Conservation (phyloP, 345 rosid species). For the Gossypium australe region DNA sequence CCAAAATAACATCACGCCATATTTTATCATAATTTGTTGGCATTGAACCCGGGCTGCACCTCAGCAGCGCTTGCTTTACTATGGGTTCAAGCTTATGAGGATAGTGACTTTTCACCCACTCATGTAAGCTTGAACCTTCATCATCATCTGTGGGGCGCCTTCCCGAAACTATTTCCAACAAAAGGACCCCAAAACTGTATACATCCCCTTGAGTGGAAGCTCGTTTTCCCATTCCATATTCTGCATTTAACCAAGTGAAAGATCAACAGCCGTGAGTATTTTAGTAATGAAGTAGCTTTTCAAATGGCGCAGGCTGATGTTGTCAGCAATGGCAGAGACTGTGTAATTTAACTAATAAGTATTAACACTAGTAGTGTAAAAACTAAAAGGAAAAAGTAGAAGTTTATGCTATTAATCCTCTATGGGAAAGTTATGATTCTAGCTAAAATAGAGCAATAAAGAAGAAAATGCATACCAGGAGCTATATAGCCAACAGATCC, state of each 20-base stretch:
- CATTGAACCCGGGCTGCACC: slow-evolving; percentile 33
- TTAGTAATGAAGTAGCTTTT: too few species aligned
- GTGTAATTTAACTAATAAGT: not conserved
- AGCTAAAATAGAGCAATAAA: not conserved
- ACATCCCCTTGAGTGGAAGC: slow-evolving; percentile 86
- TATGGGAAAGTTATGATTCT: not conserved
- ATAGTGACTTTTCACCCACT: slow-evolving; percentile 70
- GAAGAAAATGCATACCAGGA: slow-evolving; percentile 52
- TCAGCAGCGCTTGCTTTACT: slow-evolving; percentile 48
- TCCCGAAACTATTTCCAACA: slow-evolving; percentile 71
- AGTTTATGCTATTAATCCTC: not conserved
- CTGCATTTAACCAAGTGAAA: slow-evolving; percentile 32
- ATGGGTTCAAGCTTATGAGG: slow-evolving; percentile 54
- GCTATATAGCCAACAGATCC: slow-evolving; percentile 94
- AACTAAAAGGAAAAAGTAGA: not conserved
- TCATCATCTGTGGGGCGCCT: slow-evolving; percentile 60
- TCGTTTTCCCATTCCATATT: slow-evolving; percentile 76
- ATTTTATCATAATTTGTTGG: slow-evolving; percentile 27
- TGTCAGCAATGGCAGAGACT: too few species aligned
- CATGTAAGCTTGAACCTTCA: slow-evolving; percentile 69
- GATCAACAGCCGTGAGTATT: not conserved
- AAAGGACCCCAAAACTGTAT: slow-evolving; percentile 75
- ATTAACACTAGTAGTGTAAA: not conserved
- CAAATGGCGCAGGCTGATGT: too few species aligned
- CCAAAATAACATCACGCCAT: slow-evolving; percentile 61